Percentiles rank a stretch among this genome's conserved stretches.
Conservation (phyloP, 2,329 filamentous ascomycete genomes). For the Aspergillus sp. region DNA sequence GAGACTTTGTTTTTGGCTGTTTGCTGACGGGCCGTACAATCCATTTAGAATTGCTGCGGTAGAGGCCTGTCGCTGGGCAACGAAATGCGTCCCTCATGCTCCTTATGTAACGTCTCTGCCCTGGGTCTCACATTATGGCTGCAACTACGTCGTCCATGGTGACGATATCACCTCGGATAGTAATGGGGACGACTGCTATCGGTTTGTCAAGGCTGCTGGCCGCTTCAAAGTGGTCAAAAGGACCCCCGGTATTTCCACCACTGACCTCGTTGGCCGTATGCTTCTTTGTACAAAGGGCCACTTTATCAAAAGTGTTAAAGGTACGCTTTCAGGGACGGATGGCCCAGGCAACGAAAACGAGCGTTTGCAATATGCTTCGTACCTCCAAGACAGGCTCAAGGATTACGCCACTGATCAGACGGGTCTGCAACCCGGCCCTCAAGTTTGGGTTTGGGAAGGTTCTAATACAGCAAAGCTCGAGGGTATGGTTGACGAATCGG, state of each 20-base stretch:
- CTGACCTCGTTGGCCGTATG: conserved; percentile 97
- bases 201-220: conserved; percentile 90
- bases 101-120: conserved; percentile 92
- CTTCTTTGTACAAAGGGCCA: conserved; percentile 91
- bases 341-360: conserved; percentile 70
- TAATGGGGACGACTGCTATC: conserved; percentile 92
- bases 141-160: conserved; percentile 92
- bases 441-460: conserved; percentile 80
- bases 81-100: conserved; percentile 75
- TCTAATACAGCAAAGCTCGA: conserved; percentile 36
- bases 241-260: conserved; percentile 94
- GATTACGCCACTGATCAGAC: conserved; percentile 87
- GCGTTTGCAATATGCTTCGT: conserved; percentile 60
- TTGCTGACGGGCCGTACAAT: conserved; percentile 4
- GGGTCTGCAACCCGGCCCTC: conserved; percentile 72
- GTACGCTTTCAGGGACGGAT: conserved; percentile 67
- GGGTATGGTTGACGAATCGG: conserved; percentile 56
- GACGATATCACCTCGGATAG: conserved; percentile 97
- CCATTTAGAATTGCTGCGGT: conserved; percentile 72
- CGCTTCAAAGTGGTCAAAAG: conserved; percentile 96
- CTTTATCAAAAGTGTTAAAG: conserved; percentile 80
- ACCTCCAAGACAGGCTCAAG: conserved; percentile 74
- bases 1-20: background rate
- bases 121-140: conserved; percentile 95
- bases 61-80: conserved; percentile 93